Evolutionary conservation across 2,329 filamentous ascomycete genomes (phyloP).

Genomic region (Fusarium camptoceras): DNA sequence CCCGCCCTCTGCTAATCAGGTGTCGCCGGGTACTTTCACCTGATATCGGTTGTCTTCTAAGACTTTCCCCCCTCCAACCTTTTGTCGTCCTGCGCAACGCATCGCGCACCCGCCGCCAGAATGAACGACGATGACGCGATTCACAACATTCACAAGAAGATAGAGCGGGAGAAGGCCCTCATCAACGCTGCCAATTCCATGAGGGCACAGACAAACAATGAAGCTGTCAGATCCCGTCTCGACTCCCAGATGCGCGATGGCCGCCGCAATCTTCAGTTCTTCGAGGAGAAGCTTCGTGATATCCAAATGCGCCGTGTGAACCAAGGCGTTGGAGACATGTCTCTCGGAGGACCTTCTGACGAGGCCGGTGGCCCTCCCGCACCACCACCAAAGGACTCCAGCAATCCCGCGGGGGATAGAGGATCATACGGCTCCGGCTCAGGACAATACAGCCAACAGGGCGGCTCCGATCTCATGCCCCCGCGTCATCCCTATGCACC

Average conservation of each 20-base stretch:
- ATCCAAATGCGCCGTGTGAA: conserved; percentile 84
- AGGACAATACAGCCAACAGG: conserved; percentile 66
- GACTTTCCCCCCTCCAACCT: conserved; percentile 19
- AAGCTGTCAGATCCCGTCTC: conserved; percentile 87
- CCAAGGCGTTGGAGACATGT: conserved; percentile 75
- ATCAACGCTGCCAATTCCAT: conserved; percentile 95
- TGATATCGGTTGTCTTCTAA: conserved; percentile 31
- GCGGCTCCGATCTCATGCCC: conserved; percentile 80
- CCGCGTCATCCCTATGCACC: conserved; percentile 81
- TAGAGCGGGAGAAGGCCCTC: conserved; percentile 94
- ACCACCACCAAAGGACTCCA: conserved; percentile 79
- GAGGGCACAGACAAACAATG: conserved; percentile 95
- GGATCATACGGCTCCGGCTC: conserved; percentile 70
- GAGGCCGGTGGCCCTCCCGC: conserved; percentile 65
- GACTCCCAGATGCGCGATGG: conserved; percentile 96
- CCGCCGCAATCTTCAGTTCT: conserved; percentile 92
- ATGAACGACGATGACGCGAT: conserved; percentile 75
- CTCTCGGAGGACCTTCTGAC: conserved; percentile 58
- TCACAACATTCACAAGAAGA: conserved; percentile 93
- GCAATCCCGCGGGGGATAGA: conserved; percentile 60
- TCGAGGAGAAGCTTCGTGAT: conserved; percentile 91
- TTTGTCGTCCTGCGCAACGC: conserved; percentile 53
- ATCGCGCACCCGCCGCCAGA: conserved; percentile 58
- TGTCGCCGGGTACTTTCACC: conserved; percentile 26
- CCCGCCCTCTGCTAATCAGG: conserved; percentile 24